Base-by-base conservation (phyloP, 2,329 filamentous ascomycete species). In the Dactylellina leptospora region DNA sequence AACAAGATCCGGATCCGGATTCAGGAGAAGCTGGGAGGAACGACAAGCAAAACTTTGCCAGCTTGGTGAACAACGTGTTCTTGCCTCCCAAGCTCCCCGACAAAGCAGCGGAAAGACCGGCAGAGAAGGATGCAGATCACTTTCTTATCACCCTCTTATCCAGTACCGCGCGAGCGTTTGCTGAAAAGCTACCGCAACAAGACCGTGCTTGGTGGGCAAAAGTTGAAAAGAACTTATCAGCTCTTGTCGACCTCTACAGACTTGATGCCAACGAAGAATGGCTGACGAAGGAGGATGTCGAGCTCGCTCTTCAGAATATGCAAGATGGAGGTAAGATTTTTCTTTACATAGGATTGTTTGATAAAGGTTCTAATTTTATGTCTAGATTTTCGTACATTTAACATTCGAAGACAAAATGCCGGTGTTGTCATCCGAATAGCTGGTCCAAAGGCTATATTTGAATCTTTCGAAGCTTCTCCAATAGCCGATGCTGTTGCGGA, bases 11-110 rank as follows among this genome's bases (percentile, higher is more conserved):
- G 5, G 3, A 4, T 40, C 10, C 10, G 18, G 36, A 40, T n/a
- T n/a, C n/a, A n/a, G n/a, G n/a, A n/a, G n/a, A n/a, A n/a, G n/a
- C n/a, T n/a, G n/a, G 18, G 25, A 25, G 13, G 10, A 20, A 16
- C 25, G 25, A 28, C 23, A n/a, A 1, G 20, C 28, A 27, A 2
- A 30, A 22, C 11, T 59, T 71, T 47, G 30, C 30, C 6, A 58
- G 20, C 23, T 69, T 83, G 1, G 78, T 83, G 36, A 75, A 84
- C 36, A 82, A 85, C 74, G 76, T 84, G 1, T 83, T 84, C 18
- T 79, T 85, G 0, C 84, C 83, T 0, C 82, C 83, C 0, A 79
- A 82, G 40, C 77, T 85, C 0, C 83, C 83, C 0, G 80, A 83
- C 51, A 30, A 75, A 44, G 77, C 80, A 11, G 79, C 81, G 30